phyloP scores from a whole-genome alignment of 176 grass and related monocot species.

The Secale cereale region DNA sequence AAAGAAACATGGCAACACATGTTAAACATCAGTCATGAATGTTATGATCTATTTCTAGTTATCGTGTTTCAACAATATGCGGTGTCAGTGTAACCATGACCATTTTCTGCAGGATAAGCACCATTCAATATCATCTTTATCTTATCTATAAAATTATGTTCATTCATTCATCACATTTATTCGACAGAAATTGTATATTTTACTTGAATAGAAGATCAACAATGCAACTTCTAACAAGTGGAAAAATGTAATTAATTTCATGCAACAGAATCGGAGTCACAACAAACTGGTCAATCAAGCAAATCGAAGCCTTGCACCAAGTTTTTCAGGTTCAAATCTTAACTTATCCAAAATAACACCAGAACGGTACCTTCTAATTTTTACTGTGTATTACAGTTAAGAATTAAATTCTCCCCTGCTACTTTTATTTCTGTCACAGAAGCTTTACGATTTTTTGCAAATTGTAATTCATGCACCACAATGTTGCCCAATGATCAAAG shows the following conservation, averaged over 20 bases:
- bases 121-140: conserved; percentile 12
- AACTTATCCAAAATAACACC: conserved; percentile 64
- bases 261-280: conserved; percentile 98
- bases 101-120: conserved; percentile 34
- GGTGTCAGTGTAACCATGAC: not conserved
- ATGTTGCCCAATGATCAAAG: not conserved
- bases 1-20: not conserved
- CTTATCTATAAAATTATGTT: conserved; percentile 25
- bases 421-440: not conserved
- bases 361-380: conserved; percentile 58
- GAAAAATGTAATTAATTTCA: conserved; percentile 83
- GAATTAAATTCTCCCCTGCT: conserved; percentile 2
- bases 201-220: conserved; percentile 47
- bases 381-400: conserved; percentile 28
- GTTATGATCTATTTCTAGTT: not conserved
- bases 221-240: conserved; percentile 58
- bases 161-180: conserved; percentile 19
- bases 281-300: conserved; percentile 96
- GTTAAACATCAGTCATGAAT: not conserved
- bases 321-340: conserved; percentile 99
- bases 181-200: conserved; percentile 37
- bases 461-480: not conserved
- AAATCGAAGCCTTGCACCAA: conserved; percentile 99
- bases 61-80: not conserved
- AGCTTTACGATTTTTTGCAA: conserved; percentile 10